Base-by-base conservation (phyloP, 768 basidiomycete genomes). In the Calocybe gangraenosa region DNA sequence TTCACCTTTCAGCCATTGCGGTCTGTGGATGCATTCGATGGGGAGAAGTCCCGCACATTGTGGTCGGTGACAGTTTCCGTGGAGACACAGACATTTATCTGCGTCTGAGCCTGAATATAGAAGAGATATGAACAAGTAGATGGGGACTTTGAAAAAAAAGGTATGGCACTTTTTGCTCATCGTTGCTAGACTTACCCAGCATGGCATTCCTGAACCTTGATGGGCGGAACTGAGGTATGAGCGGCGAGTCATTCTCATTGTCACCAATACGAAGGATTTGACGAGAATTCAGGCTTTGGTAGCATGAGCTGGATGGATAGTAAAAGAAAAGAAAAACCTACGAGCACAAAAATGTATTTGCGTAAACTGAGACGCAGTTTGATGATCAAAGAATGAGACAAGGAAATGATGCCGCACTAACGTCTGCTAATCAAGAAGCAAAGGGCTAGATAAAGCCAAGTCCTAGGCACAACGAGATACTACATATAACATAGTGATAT, bases 321-420 rank as follows among this genome's bases (percentile, higher is more conserved):
- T 10, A 15, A 30, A 32, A 25, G 14, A 9, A 31, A 35, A 40
- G 6, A 23, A 13, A 3, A 15, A 49, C 62, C 35, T 44, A 66
- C 65, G 61, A 58, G 46, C 55, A 62, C 53, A 65, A 58, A 55
- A 65, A 64, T 9, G 63, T 65, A 37, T 61, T 64, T 36, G 63
- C 58, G 47, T 66, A 65, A 22, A 65, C 63, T 65, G 28, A 18
- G 31, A 25, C 25, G 25, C 8, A 14, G 7, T 34, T 9, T 18
- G 28, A 17, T 48, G 9, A 31, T 7, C 15, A 8, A 17, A 18
- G 2, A 15, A 28, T 21, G 33, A 28, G 6, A 8, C 30, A 13
- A 17, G 28, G 20, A 7, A 30, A 35, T 28, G 25, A 11, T 28
- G 9, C 23, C 35, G 14, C 17, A 56, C 62, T 44, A 44, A 65